Conservation (phyloP, 2,329 filamentous ascomycete genomes). For the Paraconiothyrium brasiliense region DNA sequence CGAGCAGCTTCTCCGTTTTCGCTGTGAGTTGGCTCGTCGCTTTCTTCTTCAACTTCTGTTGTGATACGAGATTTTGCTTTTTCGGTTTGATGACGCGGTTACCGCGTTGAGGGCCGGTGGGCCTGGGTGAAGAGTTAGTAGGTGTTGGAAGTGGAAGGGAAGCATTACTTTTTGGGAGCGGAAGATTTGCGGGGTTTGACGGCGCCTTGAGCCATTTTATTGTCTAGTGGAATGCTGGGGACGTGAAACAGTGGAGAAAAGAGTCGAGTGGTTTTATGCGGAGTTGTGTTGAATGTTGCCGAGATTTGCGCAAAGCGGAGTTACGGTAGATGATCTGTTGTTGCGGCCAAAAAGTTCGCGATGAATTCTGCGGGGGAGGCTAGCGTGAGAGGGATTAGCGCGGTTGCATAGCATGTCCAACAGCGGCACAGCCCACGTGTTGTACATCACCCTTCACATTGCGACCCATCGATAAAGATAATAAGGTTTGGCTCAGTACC, state of each 20-base stretch:
- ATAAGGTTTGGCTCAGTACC: no score
- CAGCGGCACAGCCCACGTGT: no score
- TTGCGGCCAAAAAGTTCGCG: slow-evolving; percentile 11
- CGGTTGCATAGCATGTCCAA: background rate
- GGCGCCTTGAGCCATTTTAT: slow-evolving; percentile 58
- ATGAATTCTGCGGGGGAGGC: slow-evolving; percentile 1
- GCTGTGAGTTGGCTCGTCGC: slow-evolving; percentile 68
- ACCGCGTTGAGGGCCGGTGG: slow-evolving; percentile 65
- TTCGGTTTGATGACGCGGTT: slow-evolving; percentile 72
- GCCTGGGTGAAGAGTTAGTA: slow-evolving; percentile 30
- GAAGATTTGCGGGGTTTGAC: slow-evolving; percentile 54
- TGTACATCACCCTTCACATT: background rate
- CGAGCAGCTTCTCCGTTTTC: slow-evolving; percentile 73
- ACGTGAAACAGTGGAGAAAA: no score
- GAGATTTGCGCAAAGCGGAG: background rate
- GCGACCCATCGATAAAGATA: no score
- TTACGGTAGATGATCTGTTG: background rate
- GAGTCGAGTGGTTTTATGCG: no score
- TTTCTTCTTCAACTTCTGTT: slow-evolving; percentile 73
- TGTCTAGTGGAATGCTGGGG: background rate
- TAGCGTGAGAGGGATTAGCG: background rate
- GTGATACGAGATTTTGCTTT: slow-evolving; percentile 67
- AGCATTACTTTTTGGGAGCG: slow-evolving; percentile 49
- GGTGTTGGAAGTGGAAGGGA: slow-evolving; percentile 5
- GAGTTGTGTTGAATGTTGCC: no score